Evolutionary conservation across 352 stramenopile genomes (phyloP), one percentile per base, ranked within the genome.

Genomic region (Pythium brachiatum): DNA sequence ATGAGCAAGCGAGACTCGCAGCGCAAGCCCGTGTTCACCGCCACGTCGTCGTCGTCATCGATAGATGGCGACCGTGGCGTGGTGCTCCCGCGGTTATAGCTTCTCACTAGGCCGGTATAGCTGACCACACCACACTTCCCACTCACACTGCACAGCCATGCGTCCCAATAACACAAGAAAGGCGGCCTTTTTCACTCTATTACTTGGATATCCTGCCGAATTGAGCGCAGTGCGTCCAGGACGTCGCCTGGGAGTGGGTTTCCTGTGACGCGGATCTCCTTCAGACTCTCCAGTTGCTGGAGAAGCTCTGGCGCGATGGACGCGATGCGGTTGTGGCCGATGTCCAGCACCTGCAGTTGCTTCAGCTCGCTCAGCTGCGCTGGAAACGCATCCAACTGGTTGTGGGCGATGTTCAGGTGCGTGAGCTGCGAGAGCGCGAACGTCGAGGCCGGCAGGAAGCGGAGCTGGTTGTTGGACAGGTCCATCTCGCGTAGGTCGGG

Each of bases 401-500:
- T 97, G 58, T 81, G 60, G n/a, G 75, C 75, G 15, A 94, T 16
- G 55, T 94, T 58, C 25, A 97, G 67, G 13, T 73, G 64, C 57
- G 64, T 66, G 21, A 97, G 76, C 15, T 74, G 56, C 25, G 66
- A 36, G 13, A 97, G 76, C 53, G 76, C 59, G 63, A 95, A 96
- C n/a, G 90, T 69, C 16, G 82, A 73, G 46, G 90, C 88, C 2
- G 90, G 90, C 44, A 97, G 73, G 32, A 73, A 69, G 5, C 68
- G 81, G 44, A 97, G 79, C 31, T 81, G 66, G 64, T 97, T 97
- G 58, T 70, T 59, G 9, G 82, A 81, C 7, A 97, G 64, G 67
- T 96, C 79, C 52, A 96, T 81, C 8, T 66, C 58, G 56, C 75
- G 60, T 27, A 97, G 72, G 39, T 72, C 63, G 20, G 88, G 83